phyloP scores from a whole-genome alignment of 2,329 filamentous ascomycete species.

The Catunica adiposa region DNA sequence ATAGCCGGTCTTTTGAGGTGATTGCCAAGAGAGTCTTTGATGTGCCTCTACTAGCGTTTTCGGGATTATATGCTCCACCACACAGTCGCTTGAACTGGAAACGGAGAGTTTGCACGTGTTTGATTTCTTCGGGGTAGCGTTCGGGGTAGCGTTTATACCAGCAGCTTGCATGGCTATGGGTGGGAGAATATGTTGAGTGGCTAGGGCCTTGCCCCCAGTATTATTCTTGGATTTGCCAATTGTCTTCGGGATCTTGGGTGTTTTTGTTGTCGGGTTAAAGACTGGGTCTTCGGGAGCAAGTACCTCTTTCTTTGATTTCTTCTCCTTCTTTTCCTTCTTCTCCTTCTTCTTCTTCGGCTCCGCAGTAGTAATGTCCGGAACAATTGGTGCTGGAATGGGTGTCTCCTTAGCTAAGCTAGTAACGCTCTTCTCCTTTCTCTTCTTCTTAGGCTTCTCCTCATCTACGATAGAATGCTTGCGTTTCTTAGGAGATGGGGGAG shows the following conservation, averaged over 20 bases:
- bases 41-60: background rate
- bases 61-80: too few relatives aligned
- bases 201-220: background rate
- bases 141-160: background rate
- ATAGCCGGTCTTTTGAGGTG: background rate
- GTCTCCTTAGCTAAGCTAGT: background rate
- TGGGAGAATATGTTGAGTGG: background rate
- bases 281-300: background rate
- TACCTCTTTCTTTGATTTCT: constrained; percentile 13
- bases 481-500: constrained; percentile 12
- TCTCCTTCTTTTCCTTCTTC: constrained; percentile 1
- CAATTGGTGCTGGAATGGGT: background rate
- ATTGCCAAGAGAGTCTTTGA: background rate
- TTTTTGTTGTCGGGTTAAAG: background rate
- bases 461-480: constrained; percentile 7
- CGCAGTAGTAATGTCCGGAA: background rate
- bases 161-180: background rate
- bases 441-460: constrained; percentile 13
- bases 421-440: constrained; percentile 12
- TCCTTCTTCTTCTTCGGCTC: constrained; percentile 8
- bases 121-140: background rate
- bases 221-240: background rate
- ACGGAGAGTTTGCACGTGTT: too few relatives aligned
- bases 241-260: background rate
- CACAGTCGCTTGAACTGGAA: too few relatives aligned